These are phyloP conservation scores for Epichloe typhina DNA, from an alignment of 2,329 filamentous ascomycete species.

Conservation along the genomic window DNA sequence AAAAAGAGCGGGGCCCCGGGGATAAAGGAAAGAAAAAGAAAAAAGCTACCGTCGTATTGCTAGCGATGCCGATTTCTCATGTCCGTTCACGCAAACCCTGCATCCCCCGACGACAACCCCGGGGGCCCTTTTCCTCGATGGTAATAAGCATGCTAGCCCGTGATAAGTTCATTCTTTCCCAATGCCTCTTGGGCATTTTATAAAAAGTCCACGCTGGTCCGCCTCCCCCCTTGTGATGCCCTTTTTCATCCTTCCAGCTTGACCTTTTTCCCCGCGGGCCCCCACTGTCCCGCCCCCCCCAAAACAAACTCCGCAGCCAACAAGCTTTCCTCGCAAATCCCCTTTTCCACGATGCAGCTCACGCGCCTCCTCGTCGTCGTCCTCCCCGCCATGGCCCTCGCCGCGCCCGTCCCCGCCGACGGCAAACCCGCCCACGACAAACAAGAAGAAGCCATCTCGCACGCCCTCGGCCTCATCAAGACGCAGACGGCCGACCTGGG, in stretches of 20 bases:
- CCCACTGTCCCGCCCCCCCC: too few species aligned
- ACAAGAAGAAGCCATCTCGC: constrained; percentile 1
- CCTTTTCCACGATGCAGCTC: constrained; percentile 2
- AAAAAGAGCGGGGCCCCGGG: neutral
- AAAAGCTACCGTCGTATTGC: too few species aligned
- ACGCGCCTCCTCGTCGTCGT: neutral
- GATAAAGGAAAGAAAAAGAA: too few species aligned
- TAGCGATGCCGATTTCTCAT: neutral
- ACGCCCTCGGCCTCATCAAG: constrained; percentile 22
- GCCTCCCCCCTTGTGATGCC: too few species aligned
- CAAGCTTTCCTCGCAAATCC: neutral
- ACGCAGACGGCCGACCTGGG: constrained; percentile 21
- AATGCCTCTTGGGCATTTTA: neutral
- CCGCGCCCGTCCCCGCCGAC: neutral
- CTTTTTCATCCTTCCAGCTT: too few species aligned
- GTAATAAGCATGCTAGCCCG: neutral
- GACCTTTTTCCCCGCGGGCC: too few species aligned
- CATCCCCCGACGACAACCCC: neutral
- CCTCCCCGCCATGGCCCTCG: constrained; percentile 3
- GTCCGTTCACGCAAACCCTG: neutral
- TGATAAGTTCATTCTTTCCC: neutral
- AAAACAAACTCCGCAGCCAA: neutral
- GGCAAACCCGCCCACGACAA: too few species aligned
- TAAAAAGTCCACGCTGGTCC: neutral
- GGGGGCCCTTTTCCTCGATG: too few species aligned